Conservation (phyloP, 2,329 filamentous ascomycete species). For the Colletotrichum tropicale region DNA sequence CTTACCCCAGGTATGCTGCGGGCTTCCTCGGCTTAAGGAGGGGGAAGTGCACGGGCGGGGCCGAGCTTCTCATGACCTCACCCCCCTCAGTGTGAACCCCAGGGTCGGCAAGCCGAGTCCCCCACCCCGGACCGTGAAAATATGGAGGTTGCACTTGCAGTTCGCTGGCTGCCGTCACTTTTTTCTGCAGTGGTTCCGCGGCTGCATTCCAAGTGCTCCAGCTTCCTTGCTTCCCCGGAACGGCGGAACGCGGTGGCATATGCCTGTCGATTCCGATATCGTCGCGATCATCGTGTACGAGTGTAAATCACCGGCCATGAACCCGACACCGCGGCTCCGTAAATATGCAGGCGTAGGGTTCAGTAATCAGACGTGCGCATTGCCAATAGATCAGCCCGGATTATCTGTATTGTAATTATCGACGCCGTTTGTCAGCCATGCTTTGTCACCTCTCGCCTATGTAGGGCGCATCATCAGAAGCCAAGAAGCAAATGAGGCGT, state of each 20-base stretch:
- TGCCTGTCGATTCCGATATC: neutral
- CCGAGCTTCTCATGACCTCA: constrained; percentile 16
- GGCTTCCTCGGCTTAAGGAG: constrained; percentile 21
- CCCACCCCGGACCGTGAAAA: constrained; percentile 19
- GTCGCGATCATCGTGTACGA: neutral
- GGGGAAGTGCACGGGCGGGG: constrained; percentile 11
- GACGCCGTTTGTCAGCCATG: neutral
- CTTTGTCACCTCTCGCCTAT: neutral
- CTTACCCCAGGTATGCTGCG: constrained; percentile 12
- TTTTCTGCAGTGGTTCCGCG: neutral
- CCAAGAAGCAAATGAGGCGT: neutral
- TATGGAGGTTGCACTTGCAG: neutral
- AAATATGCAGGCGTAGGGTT: neutral
- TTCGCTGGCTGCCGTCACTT: neutral
- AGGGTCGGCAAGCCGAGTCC: constrained; percentile 1
- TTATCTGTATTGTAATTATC: neutral
- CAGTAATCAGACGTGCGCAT: neutral
- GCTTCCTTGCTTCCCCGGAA: neutral
- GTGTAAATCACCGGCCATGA: neutral
- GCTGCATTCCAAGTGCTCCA: neutral
- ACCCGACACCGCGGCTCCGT: neutral
- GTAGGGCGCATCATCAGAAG: neutral
- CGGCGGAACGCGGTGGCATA: neutral
- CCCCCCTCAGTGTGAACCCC: neutral
- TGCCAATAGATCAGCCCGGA: neutral